Percentiles rank a stretch among this genome's conserved stretches.
Evolutionary conservation across 2,329 filamentous ascomycete genomes (phyloP).

Genomic region (Pezicula neosporulosa): DNA sequence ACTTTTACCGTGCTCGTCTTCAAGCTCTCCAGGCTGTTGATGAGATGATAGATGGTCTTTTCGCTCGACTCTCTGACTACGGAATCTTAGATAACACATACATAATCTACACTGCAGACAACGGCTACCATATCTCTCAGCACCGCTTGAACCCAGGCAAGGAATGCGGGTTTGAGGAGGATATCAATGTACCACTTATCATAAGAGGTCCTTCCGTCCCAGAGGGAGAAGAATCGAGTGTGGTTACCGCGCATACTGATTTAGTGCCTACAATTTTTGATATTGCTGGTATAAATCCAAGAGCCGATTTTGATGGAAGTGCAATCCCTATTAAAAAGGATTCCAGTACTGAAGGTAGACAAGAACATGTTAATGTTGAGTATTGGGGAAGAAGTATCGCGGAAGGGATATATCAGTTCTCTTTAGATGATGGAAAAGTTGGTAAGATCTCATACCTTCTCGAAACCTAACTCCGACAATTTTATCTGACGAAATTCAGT

Average conservation of each 20-base stretch:
- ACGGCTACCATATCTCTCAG: constrained; percentile 49
- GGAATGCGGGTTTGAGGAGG: constrained; percentile 46
- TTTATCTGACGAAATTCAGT: constrained; percentile 3
- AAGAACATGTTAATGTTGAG: constrained; percentile 47
- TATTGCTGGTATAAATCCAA: constrained; percentile 29
- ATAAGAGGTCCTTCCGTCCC: constrained; percentile 56
- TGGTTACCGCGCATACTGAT: constrained; percentile 53
- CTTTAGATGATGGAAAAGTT: constrained; percentile 21
- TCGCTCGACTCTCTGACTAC: constrained; percentile 37
- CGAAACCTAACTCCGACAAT: neutral
- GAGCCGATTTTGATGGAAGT: constrained; percentile 42
- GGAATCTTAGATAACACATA: constrained; percentile 43
- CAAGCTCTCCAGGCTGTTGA: constrained; percentile 52
- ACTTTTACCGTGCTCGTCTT: constrained; percentile 48
- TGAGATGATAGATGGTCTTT: constrained; percentile 46
- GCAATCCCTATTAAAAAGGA: constrained; percentile 31
- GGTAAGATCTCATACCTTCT: constrained; percentile 8
- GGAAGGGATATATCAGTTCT: constrained; percentile 23
- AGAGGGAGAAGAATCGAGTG: constrained; percentile 29
- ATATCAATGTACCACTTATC: constrained; percentile 50
- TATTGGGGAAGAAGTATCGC: constrained; percentile 35
- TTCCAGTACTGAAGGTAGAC: constrained; percentile 21
- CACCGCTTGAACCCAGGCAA: constrained; percentile 49
- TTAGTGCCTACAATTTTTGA: constrained; percentile 46
- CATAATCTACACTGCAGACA: constrained; percentile 57